These are phyloP conservation scores for Clonostachys chloroleuca DNA, from an alignment of 2,329 filamentous ascomycete species.

Conservation along the genomic window DNA sequence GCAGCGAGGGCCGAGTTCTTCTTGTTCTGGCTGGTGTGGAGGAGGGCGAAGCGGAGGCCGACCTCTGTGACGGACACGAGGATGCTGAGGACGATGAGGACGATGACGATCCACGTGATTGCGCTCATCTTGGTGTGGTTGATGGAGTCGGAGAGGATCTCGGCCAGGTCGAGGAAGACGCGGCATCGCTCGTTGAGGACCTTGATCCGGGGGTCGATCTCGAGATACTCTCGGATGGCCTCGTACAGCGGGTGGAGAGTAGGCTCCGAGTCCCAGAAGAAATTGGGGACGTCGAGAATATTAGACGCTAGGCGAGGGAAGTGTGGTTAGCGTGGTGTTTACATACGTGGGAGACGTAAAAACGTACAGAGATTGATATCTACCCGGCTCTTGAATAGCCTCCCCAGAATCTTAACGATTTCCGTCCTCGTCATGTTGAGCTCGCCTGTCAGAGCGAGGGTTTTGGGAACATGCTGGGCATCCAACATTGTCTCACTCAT, in stretches of 20 bases:
- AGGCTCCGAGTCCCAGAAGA: conserved; percentile 98
- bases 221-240: conserved; percentile 93
- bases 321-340: conserved; percentile 1
- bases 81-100: conserved; percentile 88
- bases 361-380: conserved; percentile 94
- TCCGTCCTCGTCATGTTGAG: conserved; percentile 88
- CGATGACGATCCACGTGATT: conserved; percentile 97
- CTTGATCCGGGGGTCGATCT: conserved; percentile 93
- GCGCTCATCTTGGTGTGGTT: conserved; percentile 92
- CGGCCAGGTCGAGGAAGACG: conserved; percentile 93
- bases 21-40: conserved; percentile 30
- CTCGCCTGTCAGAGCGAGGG: conserved; percentile 82
- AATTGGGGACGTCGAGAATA: conserved; percentile 91
- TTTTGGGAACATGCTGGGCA: conserved; percentile 87
- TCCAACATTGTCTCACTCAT: conserved; percentile 94
- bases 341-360: conserved; percentile 6
- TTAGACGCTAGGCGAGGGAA: conserved; percentile 65
- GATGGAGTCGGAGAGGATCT: conserved; percentile 89
- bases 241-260: conserved; percentile 91
- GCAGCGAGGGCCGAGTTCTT: conserved; percentile 8
- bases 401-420: conserved; percentile 86
- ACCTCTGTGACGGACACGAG: conserved; percentile 89
- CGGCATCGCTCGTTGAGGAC: conserved; percentile 95
- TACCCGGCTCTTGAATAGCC: conserved; percentile 88
- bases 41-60: conserved; percentile 75